These are phyloP conservation scores for Trichomonas vaginalis DNA, from an alignment of 208 protist species.

Conservation along the genomic window DNA sequence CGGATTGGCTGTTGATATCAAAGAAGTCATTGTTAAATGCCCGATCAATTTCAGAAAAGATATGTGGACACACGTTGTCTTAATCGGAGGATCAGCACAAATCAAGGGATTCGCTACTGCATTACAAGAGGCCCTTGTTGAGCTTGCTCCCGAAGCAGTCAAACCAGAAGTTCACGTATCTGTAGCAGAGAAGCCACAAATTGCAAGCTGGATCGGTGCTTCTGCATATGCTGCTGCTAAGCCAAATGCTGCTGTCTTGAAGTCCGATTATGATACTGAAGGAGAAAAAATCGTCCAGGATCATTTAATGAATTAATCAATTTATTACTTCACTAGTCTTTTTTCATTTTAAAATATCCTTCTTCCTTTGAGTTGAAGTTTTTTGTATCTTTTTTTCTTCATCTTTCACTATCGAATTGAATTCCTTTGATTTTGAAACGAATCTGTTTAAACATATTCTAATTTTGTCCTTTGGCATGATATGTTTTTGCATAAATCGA, in stretches of 20 bases:
- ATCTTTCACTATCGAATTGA: too few relatives aligned
- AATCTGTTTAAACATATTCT: too few relatives aligned
- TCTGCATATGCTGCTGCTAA: constrained; percentile 73
- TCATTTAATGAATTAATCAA: background rate
- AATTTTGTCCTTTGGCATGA: too few relatives aligned
- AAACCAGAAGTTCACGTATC: constrained; percentile 35
- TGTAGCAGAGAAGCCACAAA: constrained; percentile 56
- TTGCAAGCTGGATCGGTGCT: constrained; percentile 88
- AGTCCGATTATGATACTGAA: background rate
- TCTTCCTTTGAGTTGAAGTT: too few relatives aligned
- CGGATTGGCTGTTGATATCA: background rate
- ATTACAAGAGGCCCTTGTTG: constrained; percentile 29
- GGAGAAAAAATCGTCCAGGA: background rate
- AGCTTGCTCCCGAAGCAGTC: constrained; percentile 37
- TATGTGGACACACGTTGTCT: constrained; percentile 41
- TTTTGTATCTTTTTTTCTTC: too few relatives aligned
- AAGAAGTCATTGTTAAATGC: constrained; percentile 34
- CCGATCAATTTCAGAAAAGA: constrained; percentile 39
- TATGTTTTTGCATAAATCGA: too few relatives aligned
- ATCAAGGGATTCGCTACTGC: constrained; percentile 26
- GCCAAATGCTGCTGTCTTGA: background rate
- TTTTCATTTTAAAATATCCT: background rate
- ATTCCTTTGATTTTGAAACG: too few relatives aligned
- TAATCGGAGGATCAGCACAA: constrained; percentile 41
- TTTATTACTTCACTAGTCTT: background rate